Base-by-base conservation (phyloP, 2,329 filamentous ascomycete genomes). In the Chaetomium sp. region DNA sequence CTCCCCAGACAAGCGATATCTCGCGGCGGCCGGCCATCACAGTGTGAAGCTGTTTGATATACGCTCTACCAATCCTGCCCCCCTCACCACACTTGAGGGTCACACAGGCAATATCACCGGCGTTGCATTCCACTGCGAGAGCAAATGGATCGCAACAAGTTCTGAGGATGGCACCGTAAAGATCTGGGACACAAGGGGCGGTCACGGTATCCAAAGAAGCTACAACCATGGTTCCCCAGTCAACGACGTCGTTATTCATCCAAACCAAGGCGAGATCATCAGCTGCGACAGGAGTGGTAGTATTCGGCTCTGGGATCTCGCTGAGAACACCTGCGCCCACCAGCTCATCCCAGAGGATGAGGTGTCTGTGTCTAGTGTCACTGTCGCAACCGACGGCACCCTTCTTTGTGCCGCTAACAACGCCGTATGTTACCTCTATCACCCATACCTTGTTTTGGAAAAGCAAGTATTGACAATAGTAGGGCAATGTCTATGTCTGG, bases 141-240 rank as follows among this genome's bases (percentile, higher is more conserved):
- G 92, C 9, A 99, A 99, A 75, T 99, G 94, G 94, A 96, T 99
- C 89, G 94, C 97, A 14, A 99, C 94, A 8, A 95, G 88, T 71
- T 95, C 89, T 47, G 94, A 99, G 72, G 94, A 99, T 68, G 89
- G 91, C 65, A 95, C 90, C 0, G 91, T 96, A 68, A 95, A 95
- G 78, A 95, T 96, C 61, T 96, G 91, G 91, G 92, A 96, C 70
- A 96, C 91, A 5, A 79, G 91, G 47, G 88, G 81, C 10, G 92
- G 89, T 27, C 19, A 27, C 46, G 85, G 81, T 56, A 84, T 97
- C 53, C 94, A 99, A 73, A 84, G 94, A 53, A 96, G 92, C 72
- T 99, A 99, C 71, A 86, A 82, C 63, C 94, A 99, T 70, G 88
- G 87, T 52, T 86, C 85, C 37, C 85, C 94, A 0, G 94, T 92